Evolutionary conservation across 2,329 filamentous ascomycete genomes (phyloP).

Genomic region (Cryphonectria carpinicola): DNA sequence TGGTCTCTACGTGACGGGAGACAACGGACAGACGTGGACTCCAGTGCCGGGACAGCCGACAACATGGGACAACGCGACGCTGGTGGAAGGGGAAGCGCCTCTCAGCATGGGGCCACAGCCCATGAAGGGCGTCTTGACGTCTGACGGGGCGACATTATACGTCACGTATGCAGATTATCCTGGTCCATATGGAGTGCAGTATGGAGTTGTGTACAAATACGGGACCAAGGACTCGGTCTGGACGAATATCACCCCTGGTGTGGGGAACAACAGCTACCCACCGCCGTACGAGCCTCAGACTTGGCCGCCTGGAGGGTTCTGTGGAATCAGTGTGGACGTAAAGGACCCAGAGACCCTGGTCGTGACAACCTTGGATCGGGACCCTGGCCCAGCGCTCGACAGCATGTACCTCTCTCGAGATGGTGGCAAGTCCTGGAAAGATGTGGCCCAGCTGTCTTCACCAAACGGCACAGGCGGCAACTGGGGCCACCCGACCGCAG

Average conservation of each 20-base stretch:
- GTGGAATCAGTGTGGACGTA: constrained; percentile 15
- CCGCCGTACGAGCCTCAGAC: constrained; percentile 13
- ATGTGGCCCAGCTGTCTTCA: constrained; percentile 16
- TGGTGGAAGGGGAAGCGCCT: constrained; percentile 1
- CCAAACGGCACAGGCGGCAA: constrained; percentile 14
- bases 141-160: constrained; percentile 12
- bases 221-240: constrained; percentile 8
- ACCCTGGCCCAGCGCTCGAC: constrained; percentile 19
- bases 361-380: constrained; percentile 14
- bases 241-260: constrained; percentile 17
- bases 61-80: constrained; percentile 10
- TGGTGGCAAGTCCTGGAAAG: constrained; percentile 11
- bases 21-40: constrained; percentile 9
- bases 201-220: constrained; percentile 20
- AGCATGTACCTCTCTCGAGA: constrained; percentile 19
- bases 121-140: constrained; percentile 13
- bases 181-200: constrained; percentile 17
- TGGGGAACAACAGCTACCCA: constrained; percentile 20
- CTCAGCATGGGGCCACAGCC: constrained; percentile 18
- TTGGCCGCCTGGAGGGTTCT: constrained; percentile 13
- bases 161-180: constrained; percentile 20
- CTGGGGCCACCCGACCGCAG: constrained; percentile 18
- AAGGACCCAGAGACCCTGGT: constrained; percentile 13
- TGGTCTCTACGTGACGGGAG: constrained; percentile 12
- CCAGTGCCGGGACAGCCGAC: constrained; percentile 16